Evolutionary conservation across 257 asterid genomes (phyloP).

Genomic region (Sherardia arvensis): DNA sequence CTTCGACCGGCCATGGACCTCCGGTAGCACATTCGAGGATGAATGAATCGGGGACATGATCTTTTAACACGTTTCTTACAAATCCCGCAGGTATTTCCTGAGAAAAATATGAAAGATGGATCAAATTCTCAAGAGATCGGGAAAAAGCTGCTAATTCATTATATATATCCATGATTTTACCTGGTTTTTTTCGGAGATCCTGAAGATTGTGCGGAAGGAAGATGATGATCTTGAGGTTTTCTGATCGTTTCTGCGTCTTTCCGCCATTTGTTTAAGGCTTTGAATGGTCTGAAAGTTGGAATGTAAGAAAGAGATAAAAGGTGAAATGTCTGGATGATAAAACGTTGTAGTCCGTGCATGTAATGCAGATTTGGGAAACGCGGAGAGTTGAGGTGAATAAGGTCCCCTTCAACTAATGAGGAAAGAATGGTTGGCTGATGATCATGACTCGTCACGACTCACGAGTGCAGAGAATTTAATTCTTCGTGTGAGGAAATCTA

Average conservation of each 20-base stretch:
- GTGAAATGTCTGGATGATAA: too few relatives aligned
- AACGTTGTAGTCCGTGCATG: neutral
- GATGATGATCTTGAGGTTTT: neutral
- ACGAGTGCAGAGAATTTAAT: neutral
- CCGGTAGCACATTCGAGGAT: neutral
- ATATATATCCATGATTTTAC: too few relatives aligned
- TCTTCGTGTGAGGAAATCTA: neutral
- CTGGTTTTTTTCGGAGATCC: neutral
- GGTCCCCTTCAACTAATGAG: neutral
- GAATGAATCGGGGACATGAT: neutral
- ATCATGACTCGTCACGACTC: too few relatives aligned
- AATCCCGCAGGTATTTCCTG: slow-evolving; percentile 8
- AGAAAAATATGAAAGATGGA: neutral
- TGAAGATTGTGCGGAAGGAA: neutral
- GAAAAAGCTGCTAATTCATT: too few relatives aligned
- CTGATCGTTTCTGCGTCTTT: neutral
- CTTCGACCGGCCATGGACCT: slow-evolving; percentile 1
- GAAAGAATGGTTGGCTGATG: neutral
- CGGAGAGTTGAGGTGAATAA: neutral
- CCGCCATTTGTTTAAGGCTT: neutral
- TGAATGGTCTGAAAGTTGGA: too few relatives aligned
- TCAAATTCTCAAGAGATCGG: neutral
- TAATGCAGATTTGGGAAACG: neutral
- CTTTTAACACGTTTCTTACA: neutral
- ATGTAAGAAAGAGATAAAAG: too few relatives aligned